Percentiles rank a stretch among this genome's conserved stretches.
Conservation (phyloP, 2,329 filamentous ascomycete species). For the Alternaria ethzedia region DNA sequence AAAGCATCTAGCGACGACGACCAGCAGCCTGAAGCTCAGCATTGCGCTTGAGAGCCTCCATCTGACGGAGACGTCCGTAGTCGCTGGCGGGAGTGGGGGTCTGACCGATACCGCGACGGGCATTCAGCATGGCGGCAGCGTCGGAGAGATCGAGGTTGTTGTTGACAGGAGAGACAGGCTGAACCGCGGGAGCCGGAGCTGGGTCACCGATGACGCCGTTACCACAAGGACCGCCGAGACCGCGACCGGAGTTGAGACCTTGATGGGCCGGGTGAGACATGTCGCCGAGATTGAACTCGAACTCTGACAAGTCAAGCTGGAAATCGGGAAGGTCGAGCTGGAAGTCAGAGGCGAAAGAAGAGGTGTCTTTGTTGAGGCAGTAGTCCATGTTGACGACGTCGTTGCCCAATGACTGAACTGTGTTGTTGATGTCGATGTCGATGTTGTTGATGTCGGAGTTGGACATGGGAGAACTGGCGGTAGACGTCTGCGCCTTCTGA, state of each 20-base stretch:
- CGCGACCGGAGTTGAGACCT: neutral
- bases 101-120: neutral
- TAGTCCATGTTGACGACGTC: neutral
- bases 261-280: neutral
- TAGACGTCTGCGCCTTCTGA: neutral
- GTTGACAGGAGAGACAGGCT: neutral
- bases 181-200: neutral
- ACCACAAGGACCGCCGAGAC: neutral
- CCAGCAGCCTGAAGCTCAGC: conserved; percentile 7
- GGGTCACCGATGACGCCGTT: neutral
- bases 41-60: conserved; percentile 26
- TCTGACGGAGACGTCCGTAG: conserved; percentile 20
- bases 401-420: neutral
- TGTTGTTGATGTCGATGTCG: neutral
- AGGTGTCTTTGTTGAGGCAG: neutral
- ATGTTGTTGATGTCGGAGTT: neutral
- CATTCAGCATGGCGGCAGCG: neutral
- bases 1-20: conserved; percentile 10
- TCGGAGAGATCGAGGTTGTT: neutral
- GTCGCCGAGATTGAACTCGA: neutral
- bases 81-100: neutral
- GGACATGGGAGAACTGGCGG: neutral
- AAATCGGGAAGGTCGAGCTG: neutral
- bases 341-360: neutral
- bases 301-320: neutral